These are phyloP conservation scores for Rheum nobile DNA, from an alignment of 148 eudicot genomes.

Conservation along the genomic window DNA sequence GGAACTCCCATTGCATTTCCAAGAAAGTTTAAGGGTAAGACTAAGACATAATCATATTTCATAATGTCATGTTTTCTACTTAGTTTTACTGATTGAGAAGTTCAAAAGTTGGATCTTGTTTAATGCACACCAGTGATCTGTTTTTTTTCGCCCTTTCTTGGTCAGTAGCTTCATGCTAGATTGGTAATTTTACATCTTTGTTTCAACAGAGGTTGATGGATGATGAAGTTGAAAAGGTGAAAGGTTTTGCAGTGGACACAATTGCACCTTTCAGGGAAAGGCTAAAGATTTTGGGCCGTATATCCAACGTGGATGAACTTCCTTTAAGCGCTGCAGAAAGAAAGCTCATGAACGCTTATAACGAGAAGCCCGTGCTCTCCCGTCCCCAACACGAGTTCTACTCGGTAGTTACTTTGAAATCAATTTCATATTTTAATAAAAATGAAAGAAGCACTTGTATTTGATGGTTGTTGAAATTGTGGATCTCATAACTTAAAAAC, in stretches of 20 bases:
- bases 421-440: too few species aligned
- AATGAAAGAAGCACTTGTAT: neutral
- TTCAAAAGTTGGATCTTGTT: neutral
- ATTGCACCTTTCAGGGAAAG: slow-evolving; percentile 64
- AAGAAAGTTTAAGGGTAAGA: slow-evolving; percentile 57
- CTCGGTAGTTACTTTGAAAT: slow-evolving; percentile 25
- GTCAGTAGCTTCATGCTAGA: neutral
- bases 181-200: neutral
- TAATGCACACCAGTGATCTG: too few species aligned
- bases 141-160: neutral
- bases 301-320: slow-evolving; percentile 72
- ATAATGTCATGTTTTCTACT: neutral
- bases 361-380: slow-evolving; percentile 90
- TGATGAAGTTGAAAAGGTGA: slow-evolving; percentile 76
- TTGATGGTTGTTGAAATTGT: neutral
- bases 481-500: neutral
- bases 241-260: slow-evolving; percentile 61
- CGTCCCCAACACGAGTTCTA: slow-evolving; percentile 90
- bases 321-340: slow-evolving; percentile 54
- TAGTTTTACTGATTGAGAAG: neutral
- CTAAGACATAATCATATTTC: neutral
- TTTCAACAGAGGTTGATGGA: slow-evolving; percentile 52
- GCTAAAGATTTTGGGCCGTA: slow-evolving; percentile 77
- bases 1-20: slow-evolving; percentile 60
- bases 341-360: slow-evolving; percentile 70